Base-by-base conservation (phyloP, 805 yeast genomes). In the Komagataella populi region DNA sequence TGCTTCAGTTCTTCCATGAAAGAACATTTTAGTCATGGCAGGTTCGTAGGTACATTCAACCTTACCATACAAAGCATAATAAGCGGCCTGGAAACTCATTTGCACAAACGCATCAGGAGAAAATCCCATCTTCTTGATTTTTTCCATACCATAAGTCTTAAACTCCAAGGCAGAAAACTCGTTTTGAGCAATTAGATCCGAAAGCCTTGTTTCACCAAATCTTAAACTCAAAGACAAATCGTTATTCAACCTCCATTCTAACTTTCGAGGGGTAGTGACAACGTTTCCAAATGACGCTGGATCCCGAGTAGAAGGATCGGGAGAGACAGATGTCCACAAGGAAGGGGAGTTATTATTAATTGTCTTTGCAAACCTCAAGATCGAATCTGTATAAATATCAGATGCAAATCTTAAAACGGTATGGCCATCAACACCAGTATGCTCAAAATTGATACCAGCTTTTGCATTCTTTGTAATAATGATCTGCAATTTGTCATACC, bases 21-120 rank as follows among this genome's bases (percentile, higher is more conserved):
- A 74, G 63, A 83, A 89, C 53, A 71, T 72, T 65, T 89, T 89
- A 3, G 96, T 90, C 97, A 89, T 89, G 6, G 96, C 96, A 1
- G 97, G 97, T 68, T 89, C 97, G 64, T 89, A 89, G 5, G 96
- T 87, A 56, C 95, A 86, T 65, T 88, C 97, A 45, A 88, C 91
- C 62, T 85, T 86, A 49, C 97, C 96, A 63, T 89, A 89, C 44
- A 89, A 73, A 0, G 96, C 95, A 62, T 87, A 89, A 65, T 88
- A 89, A 3, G 96, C 88, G 6, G 93, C 87, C 66, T 89, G 96
- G 71, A 88, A 87, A 22, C 89, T 84, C 91, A 89, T 87, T 65
- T 89, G 97, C 44, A 85, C 83, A 67, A 85, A 89, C 0, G 97
- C 97, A 71, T 89, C 97, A 0, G 97, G 97, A 2, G 95, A 85